phyloP scores from a whole-genome alignment of 257 asterid species.

The Solanum stenotomum region DNA sequence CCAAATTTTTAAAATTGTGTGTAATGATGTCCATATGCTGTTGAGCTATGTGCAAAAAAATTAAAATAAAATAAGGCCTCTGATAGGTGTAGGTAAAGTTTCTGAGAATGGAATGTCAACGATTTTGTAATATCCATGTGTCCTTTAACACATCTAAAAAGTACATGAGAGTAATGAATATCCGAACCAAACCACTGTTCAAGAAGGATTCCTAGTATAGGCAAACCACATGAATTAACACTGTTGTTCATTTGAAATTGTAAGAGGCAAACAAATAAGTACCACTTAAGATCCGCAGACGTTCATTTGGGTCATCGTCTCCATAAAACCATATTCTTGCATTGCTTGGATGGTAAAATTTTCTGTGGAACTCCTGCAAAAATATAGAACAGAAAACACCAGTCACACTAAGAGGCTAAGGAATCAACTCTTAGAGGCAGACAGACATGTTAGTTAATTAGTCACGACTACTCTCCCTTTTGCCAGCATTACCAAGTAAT shows the following conservation, averaged over 20 bases:
- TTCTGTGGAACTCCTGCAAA: slow-evolving; percentile 80
- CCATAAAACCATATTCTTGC: slow-evolving; percentile 98
- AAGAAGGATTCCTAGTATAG: not conserved
- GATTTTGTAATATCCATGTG: not conserved
- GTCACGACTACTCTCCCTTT: not conserved
- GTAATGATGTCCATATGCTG: not conserved
- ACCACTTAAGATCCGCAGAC: slow-evolving; percentile 88
- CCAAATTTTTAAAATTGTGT: not conserved
- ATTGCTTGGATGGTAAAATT: slow-evolving; percentile 95
- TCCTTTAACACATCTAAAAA: not conserved
- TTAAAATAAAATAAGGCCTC: not conserved
- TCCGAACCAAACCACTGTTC: not conserved
- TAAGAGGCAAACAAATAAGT: not conserved
- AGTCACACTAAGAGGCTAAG: slow-evolving; percentile 1
- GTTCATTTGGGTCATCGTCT: slow-evolving; percentile 85
- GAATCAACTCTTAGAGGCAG: not conserved
- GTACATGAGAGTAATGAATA: not conserved
- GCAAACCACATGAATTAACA: not conserved
- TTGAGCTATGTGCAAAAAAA: not conserved
- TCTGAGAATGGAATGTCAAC: not conserved
- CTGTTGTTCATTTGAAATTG: not conserved
- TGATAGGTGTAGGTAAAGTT: not conserved
- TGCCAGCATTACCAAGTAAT: not conserved
- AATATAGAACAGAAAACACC: slow-evolving; percentile 1
- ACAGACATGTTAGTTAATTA: not conserved